Percentiles rank a stretch among this genome's conserved stretches.
Evolutionary conservation across 164 flowering plant species (phyloP).

Genomic region (Tinospora cordifolia): DNA sequence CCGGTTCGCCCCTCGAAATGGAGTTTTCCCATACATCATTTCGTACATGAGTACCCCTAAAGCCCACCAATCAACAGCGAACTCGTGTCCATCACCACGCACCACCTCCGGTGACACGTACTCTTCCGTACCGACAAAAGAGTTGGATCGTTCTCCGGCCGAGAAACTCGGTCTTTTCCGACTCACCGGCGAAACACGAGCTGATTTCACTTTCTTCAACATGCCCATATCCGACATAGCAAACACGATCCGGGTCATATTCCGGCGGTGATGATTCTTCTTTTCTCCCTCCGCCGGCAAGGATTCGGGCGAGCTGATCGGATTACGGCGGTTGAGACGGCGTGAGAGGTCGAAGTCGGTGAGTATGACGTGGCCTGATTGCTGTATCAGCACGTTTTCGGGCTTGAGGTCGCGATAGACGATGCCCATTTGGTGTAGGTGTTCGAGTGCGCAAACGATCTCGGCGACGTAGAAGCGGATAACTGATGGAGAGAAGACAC

Average conservation of each 20-base stretch:
- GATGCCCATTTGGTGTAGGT: conserved; percentile 58
- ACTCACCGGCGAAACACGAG: conserved; percentile 71
- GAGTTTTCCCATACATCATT: conserved; percentile 82
- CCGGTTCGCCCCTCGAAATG: conserved; percentile 66
- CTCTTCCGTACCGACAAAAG: conserved; percentile 75
- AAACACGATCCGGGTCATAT: conserved; percentile 34
- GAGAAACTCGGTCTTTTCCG: conserved; percentile 23
- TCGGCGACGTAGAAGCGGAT: conserved; percentile 62
- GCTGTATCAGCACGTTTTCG: conserved; percentile 60
- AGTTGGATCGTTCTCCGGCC: conserved; percentile 28
- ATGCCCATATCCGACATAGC: conserved; percentile 16
- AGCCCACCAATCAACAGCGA: conserved; percentile 97
- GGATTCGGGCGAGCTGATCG: neutral
- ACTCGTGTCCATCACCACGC: conserved; percentile 84
- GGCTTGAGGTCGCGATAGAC: conserved; percentile 80
- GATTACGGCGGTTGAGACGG: conserved; percentile 9
- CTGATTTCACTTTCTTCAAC: conserved; percentile 56
- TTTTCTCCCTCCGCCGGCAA: neutral
- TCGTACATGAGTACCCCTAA: conserved; percentile 76
- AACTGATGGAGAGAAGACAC: conserved; percentile 35
- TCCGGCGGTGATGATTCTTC: conserved; percentile 17
- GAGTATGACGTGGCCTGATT: conserved; percentile 66
- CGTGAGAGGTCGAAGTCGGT: conserved; percentile 76
- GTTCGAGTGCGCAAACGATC: conserved; percentile 62
- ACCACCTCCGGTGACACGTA: conserved; percentile 89